These are phyloP conservation scores for Cercospora sp. DNA, from an alignment of 2,329 filamentous ascomycete species.

Conservation along the genomic window DNA sequence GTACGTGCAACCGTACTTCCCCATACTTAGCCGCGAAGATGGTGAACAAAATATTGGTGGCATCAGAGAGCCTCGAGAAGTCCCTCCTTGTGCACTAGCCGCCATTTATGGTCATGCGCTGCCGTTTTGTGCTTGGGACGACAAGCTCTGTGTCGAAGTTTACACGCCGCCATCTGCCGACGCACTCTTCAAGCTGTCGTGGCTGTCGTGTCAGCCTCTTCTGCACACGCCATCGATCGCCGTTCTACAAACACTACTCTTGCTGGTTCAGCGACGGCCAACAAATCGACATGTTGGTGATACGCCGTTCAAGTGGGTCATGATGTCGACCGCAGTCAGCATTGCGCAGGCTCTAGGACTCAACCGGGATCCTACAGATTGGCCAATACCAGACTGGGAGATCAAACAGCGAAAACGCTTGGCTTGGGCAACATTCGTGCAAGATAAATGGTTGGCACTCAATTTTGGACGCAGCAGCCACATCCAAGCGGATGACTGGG, in stretches of 20 bases:
- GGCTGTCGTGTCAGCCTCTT: conserved; percentile 35
- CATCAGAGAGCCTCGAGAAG: conserved; percentile 36
- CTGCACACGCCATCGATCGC: conserved; percentile 39
- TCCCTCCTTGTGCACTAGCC: conserved; percentile 44
- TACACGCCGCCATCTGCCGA: conserved; percentile 40
- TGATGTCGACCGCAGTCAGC: conserved; percentile 47
- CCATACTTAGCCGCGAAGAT: conserved; percentile 44
- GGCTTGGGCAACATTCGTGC: conserved; percentile 66
- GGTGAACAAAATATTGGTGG: conserved; percentile 35
- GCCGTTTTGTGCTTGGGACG: conserved; percentile 50
- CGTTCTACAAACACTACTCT: conserved; percentile 37
- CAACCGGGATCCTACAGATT: conserved; percentile 62
- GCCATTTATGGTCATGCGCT: conserved; percentile 49
- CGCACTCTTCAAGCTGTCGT: conserved; percentile 37
- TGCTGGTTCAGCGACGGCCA: conserved; percentile 38
- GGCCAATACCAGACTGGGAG: conserved; percentile 66
- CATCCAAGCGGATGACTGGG: conserved; percentile 58
- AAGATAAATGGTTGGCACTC: conserved; percentile 63
- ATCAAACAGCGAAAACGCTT: conserved; percentile 61
- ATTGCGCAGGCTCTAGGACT: conserved; percentile 61
- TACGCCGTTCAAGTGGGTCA: conserved; percentile 39
- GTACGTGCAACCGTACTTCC: conserved; percentile 51
- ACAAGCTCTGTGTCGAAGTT: conserved; percentile 41
- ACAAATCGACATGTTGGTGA: conserved; percentile 40
- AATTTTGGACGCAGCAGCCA: conserved; percentile 60